A percentile compares a stretch with the other conserved stretches of the same genome.
Evolutionary conservation across 176 grass and related monocot species (phyloP).

Genomic region (Triticum urartu): DNA sequence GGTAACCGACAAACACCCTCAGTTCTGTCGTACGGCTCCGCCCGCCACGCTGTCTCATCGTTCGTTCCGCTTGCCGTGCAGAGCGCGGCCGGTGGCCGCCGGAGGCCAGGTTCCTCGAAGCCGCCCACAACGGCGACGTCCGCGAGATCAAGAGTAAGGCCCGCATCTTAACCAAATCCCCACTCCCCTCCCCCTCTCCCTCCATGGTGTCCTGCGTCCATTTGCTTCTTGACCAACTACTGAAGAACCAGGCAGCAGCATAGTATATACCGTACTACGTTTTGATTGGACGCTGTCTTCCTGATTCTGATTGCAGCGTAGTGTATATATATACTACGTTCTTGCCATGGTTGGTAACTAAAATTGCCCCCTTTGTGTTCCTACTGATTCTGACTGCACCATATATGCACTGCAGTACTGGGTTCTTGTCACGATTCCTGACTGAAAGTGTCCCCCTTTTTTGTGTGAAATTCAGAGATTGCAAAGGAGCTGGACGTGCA

Average conservation of each 20-base stretch:
- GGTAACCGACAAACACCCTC: too few relatives aligned
- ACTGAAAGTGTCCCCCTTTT: neutral
- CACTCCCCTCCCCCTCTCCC: neutral
- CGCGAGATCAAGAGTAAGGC: constrained; percentile 8
- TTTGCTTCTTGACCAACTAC: neutral
- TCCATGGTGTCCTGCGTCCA: too few relatives aligned
- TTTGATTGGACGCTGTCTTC: too few relatives aligned
- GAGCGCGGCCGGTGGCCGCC: neutral
- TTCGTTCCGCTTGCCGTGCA: neutral
- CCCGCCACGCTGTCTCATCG: too few relatives aligned
- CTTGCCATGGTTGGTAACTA: neutral
- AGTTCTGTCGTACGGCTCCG: too few relatives aligned
- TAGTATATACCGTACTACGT: too few relatives aligned
- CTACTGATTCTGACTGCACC: neutral
- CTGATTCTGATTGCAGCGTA: too few relatives aligned
- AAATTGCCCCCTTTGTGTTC: neutral
- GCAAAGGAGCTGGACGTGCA: constrained; percentile 21
- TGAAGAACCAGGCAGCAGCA: neutral
- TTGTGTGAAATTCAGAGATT: neutral
- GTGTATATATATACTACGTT: too few relatives aligned
- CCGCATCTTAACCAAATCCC: neutral
- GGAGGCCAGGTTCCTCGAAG: neutral
- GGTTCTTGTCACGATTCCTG: neutral
- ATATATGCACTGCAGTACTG: neutral
- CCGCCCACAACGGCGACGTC: constrained; percentile 20